Evolutionary conservation across 805 yeast genomes (phyloP).

Genomic region (Saccharomyces eubayanus): DNA sequence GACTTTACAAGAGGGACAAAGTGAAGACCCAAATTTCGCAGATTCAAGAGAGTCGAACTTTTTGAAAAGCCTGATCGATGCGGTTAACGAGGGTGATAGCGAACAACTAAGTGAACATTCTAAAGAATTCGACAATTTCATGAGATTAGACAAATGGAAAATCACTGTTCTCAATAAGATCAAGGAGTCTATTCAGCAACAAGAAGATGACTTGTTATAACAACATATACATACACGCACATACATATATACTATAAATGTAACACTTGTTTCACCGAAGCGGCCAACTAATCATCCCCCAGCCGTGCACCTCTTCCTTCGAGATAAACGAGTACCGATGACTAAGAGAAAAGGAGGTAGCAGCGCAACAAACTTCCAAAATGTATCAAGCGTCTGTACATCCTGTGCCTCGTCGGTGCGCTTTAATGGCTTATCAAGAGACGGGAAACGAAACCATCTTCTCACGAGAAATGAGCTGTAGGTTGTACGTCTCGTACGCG

Average conservation of each 20-base stretch:
- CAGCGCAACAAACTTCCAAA: neutral
- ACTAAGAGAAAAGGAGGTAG: neutral
- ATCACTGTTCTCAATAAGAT: slow-evolving; percentile 75
- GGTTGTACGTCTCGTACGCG: neutral
- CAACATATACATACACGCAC: neutral
- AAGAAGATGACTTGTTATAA: slow-evolving; percentile 52
- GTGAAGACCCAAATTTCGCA: slow-evolving; percentile 69
- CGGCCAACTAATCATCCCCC: neutral
- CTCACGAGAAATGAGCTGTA: neutral
- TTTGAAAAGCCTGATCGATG: slow-evolving; percentile 55
- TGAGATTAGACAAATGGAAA: slow-evolving; percentile 85
- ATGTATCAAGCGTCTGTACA: neutral
- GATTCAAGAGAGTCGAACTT: slow-evolving; percentile 67
- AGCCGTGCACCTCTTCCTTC: neutral
- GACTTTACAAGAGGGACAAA: slow-evolving; percentile 51
- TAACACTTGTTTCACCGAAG: neutral
- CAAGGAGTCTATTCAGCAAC: slow-evolving; percentile 61
- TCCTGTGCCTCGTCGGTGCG: neutral
- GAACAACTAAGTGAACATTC: slow-evolving; percentile 67
- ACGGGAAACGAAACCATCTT: neutral
- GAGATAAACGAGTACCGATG: neutral
- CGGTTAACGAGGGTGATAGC: slow-evolving; percentile 73
- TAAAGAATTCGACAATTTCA: slow-evolving; percentile 77
- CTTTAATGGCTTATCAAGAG: neutral
- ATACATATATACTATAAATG: neutral